A percentile compares a stretch with the other conserved stretches of the same genome.
Conservation (phyloP, 352 stramenopile genomes). For the Blastocystis sp. region DNA sequence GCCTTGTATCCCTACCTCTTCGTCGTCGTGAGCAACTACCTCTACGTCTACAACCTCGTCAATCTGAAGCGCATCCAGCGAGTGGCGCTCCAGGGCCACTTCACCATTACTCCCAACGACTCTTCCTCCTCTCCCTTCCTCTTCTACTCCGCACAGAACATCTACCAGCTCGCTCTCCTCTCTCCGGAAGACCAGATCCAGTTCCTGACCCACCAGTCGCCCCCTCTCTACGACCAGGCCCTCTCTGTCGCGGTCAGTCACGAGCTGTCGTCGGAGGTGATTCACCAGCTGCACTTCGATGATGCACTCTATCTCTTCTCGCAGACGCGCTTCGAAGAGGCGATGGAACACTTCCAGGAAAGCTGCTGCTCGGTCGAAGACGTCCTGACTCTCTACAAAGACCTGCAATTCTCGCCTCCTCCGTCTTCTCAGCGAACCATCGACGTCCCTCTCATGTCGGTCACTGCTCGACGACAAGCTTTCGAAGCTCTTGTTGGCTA, state of each 20-base stretch:
- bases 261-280: constrained; percentile 68
- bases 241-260: not conserved
- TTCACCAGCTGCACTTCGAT: constrained; percentile 68
- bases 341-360: constrained; percentile 71
- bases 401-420: not conserved
- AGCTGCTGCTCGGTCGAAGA: constrained; percentile 68
- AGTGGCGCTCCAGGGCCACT: constrained; percentile 29
- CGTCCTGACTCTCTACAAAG: constrained; percentile 71
- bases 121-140: not conserved
- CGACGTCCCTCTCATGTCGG: not conserved
- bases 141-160: constrained; percentile 1
- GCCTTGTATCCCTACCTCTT: constrained; percentile 13
- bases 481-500: not conserved
- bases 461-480: not conserved
- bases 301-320: constrained; percentile 71
- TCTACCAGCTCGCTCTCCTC: not conserved
- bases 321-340: constrained; percentile 63
- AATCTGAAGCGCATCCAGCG: not conserved
- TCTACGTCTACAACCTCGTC: constrained; percentile 47
- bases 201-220: not conserved
- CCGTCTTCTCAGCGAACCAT: not conserved
- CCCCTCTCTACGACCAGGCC: not conserved
- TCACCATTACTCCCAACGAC: not conserved
- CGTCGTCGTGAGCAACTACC: constrained; percentile 14
- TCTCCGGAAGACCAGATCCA: constrained; percentile 17